These are phyloP conservation scores for Viridothelium virens DNA, from an alignment of 495 filamentous ascomycete genomes.

Conservation along the genomic window DNA sequence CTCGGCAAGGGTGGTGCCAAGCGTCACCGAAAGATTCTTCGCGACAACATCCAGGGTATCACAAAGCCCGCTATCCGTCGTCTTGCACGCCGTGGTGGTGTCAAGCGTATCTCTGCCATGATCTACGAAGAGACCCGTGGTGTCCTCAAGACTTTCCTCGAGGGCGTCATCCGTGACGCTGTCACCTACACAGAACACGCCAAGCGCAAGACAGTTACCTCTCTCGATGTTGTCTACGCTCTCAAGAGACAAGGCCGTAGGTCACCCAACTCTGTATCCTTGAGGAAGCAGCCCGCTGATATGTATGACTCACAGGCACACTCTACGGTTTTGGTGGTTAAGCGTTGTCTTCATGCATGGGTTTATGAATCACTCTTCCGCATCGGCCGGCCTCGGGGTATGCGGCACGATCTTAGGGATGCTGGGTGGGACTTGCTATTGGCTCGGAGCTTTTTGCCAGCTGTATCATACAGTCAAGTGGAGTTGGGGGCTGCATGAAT, in stretches of 20 bases:
- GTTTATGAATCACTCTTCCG: constrained; percentile 3
- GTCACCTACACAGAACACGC: constrained; percentile 91
- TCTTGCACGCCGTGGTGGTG: constrained; percentile 63
- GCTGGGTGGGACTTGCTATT: constrained; percentile 9
- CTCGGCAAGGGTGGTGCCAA: constrained; percentile 55
- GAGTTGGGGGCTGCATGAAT: constrained; percentile 11
- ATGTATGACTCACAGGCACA: constrained; percentile 29
- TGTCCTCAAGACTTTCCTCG: constrained; percentile 99
- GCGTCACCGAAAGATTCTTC: constrained; percentile 50
- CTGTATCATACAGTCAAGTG: constrained; percentile 12
- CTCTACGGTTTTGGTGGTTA: constrained; percentile 94
- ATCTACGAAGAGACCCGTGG: constrained; percentile 99
- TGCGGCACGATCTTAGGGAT: constrained; percentile 4
- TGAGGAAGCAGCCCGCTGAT: neutral
- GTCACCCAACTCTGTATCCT: constrained; percentile 12
- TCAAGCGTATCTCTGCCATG: constrained; percentile 97
- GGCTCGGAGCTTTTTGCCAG: neutral
- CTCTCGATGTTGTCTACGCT: constrained; percentile 92
- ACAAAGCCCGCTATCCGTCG: constrained; percentile 99
- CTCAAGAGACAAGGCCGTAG: constrained; percentile 94
- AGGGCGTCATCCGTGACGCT: constrained; percentile 80
- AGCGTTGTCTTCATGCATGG: constrained; percentile 27
- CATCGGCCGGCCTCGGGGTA: constrained; percentile 8
- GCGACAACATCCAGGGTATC: constrained; percentile 75
- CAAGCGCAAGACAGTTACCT: constrained; percentile 98